phyloP scores from a whole-genome alignment of 805 yeast genomes.

The Teunomyces pallodes region DNA sequence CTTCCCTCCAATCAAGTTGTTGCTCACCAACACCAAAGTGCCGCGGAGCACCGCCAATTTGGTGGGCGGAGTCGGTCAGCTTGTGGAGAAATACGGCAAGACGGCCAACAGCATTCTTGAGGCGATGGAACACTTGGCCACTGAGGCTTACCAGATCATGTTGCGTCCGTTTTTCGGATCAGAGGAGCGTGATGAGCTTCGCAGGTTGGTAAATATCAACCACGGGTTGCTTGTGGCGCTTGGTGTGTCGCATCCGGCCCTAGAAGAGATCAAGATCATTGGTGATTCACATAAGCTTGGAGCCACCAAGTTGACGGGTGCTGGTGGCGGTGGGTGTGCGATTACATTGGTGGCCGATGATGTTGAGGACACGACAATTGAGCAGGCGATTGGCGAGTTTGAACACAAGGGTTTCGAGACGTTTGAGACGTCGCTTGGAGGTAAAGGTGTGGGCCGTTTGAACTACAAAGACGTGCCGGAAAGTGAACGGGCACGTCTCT shows the following conservation, averaged over 20 bases:
- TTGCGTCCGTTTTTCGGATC: slow-evolving; percentile 48
- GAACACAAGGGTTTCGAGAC: slow-evolving; percentile 60
- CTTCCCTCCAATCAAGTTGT: slow-evolving; percentile 69
- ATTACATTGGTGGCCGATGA: slow-evolving; percentile 69
- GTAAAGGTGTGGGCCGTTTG: slow-evolving; percentile 76
- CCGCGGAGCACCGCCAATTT: slow-evolving; percentile 84
- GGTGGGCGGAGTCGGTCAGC: slow-evolving; percentile 69
- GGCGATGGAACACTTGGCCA: slow-evolving; percentile 72
- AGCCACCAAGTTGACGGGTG: slow-evolving; percentile 92
- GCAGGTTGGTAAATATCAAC: slow-evolving; percentile 71
- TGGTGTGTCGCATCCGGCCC: slow-evolving; percentile 91
- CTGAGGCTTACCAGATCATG: slow-evolving; percentile 69
- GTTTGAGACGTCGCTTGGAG: slow-evolving; percentile 81
- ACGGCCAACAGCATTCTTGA: slow-evolving; percentile 60
- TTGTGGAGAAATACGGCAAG: slow-evolving; percentile 52
- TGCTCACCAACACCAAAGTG: slow-evolving; percentile 81
- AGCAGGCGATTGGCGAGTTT: slow-evolving; percentile 36
- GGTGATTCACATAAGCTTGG: slow-evolving; percentile 69
- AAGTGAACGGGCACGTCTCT: slow-evolving; percentile 12
- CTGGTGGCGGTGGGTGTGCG: slow-evolving; percentile 99
- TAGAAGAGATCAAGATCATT: slow-evolving; percentile 70
- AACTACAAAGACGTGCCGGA: slow-evolving; percentile 11
- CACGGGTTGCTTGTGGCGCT: slow-evolving; percentile 83
- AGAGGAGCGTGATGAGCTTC: slow-evolving; percentile 36
- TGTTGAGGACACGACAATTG: slow-evolving; percentile 30